Percentiles rank a stretch among this genome's conserved stretches.
Conservation (phyloP, 345 rosid genomes). For the Ceriops decandra region DNA sequence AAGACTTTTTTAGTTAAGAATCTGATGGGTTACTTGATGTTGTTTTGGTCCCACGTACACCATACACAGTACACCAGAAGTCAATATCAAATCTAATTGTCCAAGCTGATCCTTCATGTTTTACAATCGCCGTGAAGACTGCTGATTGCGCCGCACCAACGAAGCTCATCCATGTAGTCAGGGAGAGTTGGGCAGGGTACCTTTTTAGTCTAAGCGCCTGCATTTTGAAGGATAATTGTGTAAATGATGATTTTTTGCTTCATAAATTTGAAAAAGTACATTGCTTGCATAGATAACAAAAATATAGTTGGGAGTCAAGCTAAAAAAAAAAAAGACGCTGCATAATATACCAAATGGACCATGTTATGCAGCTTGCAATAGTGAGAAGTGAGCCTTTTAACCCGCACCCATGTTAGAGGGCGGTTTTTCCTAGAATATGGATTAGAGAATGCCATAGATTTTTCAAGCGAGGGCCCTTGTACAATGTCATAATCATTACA, state of each 20-base stretch:
- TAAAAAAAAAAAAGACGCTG: constrained; percentile 38
- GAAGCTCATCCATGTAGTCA: constrained; percentile 60
- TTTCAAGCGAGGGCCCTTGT: constrained; percentile 48
- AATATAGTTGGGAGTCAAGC: not conserved
- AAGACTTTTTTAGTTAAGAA: not conserved
- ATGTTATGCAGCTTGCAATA: constrained; percentile 54
- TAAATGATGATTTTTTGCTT: not conserved
- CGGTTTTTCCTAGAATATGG: constrained; percentile 26
- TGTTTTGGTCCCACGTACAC: constrained; percentile 35
- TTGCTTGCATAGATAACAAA: not conserved
- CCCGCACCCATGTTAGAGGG: constrained; percentile 45
- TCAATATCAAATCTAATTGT: constrained; percentile 48
- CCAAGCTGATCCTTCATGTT: constrained; percentile 50
- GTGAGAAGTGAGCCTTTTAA: constrained; percentile 57
- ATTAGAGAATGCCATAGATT: constrained; percentile 39
- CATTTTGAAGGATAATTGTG: constrained; percentile 7
- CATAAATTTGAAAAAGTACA: not conserved
- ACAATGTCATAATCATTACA: constrained; percentile 51
- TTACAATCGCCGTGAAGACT: constrained; percentile 40
- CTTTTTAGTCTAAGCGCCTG: constrained; percentile 56
- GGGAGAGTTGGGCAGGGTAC: constrained; percentile 61
- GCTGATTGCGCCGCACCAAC: constrained; percentile 64
- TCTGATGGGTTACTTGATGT: not conserved
- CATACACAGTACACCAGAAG: constrained; percentile 51
- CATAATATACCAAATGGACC: constrained; percentile 65